These are phyloP conservation scores for Vaccinium myrtillus DNA, from an alignment of 148 eudicot species.

Conservation along the genomic window DNA sequence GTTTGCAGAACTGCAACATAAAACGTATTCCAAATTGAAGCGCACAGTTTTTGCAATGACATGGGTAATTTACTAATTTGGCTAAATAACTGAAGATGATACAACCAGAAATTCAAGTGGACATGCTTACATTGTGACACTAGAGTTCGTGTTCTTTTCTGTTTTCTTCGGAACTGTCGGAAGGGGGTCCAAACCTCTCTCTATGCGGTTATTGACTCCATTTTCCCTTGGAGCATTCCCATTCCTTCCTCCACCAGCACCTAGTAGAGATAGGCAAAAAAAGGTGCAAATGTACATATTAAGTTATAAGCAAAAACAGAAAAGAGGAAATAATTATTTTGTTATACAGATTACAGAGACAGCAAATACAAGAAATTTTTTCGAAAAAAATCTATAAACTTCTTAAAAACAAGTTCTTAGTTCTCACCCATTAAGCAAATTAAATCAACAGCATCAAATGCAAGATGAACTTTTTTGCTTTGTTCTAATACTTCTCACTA, in stretches of 20 bases:
- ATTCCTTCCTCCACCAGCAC: conserved; percentile 49
- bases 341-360: neutral
- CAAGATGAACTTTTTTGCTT: neutral
- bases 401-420: neutral
- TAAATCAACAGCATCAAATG: neutral
- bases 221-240: conserved; percentile 44
- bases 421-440: neutral
- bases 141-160: conserved; percentile 17
- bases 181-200: conserved; percentile 32
- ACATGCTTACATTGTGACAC: conserved; percentile 14
- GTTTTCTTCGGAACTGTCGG: conserved; percentile 26
- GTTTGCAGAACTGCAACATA: conserved; percentile 23
- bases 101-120: neutral
- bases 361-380: neutral
- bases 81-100: neutral
- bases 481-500: neutral
- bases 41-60: neutral
- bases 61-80: neutral
- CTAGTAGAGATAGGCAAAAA: conserved; percentile 24
- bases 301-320: neutral
- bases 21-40: neutral
- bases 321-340: neutral
- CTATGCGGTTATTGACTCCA: conserved; percentile 35
- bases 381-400: neutral
- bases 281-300: neutral